These are phyloP conservation scores for Cladophialophora immunda DNA, from an alignment of 2,329 filamentous ascomycete species.

Conservation along the genomic window DNA sequence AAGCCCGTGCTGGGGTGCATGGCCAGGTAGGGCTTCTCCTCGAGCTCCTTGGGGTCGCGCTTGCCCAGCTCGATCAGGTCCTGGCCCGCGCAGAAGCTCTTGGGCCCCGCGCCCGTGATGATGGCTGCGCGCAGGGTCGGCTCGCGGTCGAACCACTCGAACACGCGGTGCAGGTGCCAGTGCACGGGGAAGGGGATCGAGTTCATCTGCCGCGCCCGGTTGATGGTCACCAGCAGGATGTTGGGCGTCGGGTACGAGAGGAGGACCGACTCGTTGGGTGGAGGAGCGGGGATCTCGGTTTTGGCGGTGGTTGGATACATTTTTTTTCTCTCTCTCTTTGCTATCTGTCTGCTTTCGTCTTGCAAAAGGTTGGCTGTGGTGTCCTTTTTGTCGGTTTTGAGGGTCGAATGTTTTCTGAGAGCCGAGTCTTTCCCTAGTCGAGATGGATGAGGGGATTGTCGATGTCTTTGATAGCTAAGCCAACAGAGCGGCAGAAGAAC, in stretches of 20 bases:
- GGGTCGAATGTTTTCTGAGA: no score
- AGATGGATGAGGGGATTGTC: no score
- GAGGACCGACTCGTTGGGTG: conserved; percentile 28
- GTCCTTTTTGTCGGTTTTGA: not conserved
- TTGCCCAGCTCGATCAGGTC: conserved; percentile 54
- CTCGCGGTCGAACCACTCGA: conserved; percentile 57
- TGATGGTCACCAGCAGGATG: conserved; percentile 59
- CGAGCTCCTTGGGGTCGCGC: conserved; percentile 42
- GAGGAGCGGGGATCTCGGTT: conserved; percentile 26
- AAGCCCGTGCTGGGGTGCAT: conserved; percentile 49
- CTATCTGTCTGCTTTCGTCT: not conserved
- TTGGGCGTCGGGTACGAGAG: conserved; percentile 55
- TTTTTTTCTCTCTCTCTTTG: not conserved
- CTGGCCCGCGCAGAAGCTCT: conserved; percentile 57
- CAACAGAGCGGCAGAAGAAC: no score
- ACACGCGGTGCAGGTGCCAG: conserved; percentile 53
- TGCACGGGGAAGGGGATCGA: conserved; percentile 55
- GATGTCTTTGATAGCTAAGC: no score
- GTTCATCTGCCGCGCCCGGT: conserved; percentile 54
- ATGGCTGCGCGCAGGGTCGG: conserved; percentile 53
- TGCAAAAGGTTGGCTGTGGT: not conserved
- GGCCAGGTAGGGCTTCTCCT: conserved; percentile 38
- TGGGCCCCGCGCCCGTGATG: conserved; percentile 53
- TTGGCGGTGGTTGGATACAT: conserved; percentile 18
- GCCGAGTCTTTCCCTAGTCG: no score